A percentile compares a stretch with the other conserved stretches of the same genome.
phyloP scores from a whole-genome alignment of 140 eudicot species.

The Erigeron philadelphicus region DNA sequence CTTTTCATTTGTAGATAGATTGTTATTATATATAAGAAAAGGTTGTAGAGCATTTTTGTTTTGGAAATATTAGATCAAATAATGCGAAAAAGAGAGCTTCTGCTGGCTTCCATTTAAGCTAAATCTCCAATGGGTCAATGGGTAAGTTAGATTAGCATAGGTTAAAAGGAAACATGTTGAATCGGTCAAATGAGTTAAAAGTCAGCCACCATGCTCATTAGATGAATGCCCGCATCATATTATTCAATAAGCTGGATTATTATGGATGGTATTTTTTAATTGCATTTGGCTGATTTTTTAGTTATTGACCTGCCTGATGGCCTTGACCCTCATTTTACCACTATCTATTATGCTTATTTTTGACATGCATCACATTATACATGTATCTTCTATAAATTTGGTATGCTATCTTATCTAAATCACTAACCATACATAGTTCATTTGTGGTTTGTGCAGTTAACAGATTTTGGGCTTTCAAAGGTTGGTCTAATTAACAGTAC shows the following conservation, averaged over 20 bases:
- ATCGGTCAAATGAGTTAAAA: neutral
- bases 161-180: too few species aligned
- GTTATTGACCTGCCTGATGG: too few species aligned
- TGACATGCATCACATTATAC: neutral
- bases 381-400: neutral
- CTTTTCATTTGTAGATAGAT: neutral
- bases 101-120: neutral
- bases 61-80: neutral
- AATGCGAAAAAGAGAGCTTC: neutral
- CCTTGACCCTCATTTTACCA: neutral
- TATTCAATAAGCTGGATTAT: too few species aligned
- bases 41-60: neutral
- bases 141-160: too few species aligned
- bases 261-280: too few species aligned
- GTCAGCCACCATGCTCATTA: neutral
- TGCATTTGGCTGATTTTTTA: too few species aligned
- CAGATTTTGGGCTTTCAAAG: slow-evolving; percentile 96
- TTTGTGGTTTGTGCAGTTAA: slow-evolving; percentile 53
- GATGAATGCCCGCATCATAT: too few species aligned
- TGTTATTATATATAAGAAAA: neutral
- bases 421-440: slow-evolving; percentile 20
- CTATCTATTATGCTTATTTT: slow-evolving; percentile 1
- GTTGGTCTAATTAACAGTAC: slow-evolving; percentile 96
- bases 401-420: slow-evolving; percentile 6
- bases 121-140: neutral